Base-by-base conservation (phyloP, 345 rosid species). In the Punica granatum region DNA sequence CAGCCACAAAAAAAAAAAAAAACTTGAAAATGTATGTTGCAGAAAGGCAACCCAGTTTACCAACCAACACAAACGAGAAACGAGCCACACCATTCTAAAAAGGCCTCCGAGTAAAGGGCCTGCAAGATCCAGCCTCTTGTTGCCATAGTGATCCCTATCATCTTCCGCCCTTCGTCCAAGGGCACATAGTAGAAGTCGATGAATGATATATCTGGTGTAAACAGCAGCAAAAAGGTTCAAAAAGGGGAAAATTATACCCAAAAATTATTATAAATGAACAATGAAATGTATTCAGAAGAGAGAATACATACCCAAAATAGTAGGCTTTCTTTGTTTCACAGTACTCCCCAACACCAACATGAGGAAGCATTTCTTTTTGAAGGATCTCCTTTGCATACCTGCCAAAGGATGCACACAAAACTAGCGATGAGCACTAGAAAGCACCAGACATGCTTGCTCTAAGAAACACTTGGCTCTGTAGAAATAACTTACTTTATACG, bases 301-400 rank as follows among this genome's bases (percentile, higher is more conserved):
- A 49, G 26, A 35, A 62, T 59, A 79, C 84, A 31, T 77, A 91
- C 97, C 99, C 99, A 73, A 94, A 94, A 76, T 88, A 88, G 76
- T 94, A 94, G 66, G 99, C 99, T 81, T 94, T 94, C 82, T 86
- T 89, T 19, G 97, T 89, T 87, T 94, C 99, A 28, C 99, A 94
- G 78, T 72, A 85, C 60, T 94, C 96, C 72, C 86, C 95, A 70
- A 84, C 77, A 71, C 99, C 99, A 79, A 89, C 95, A 76, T 94
- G 99, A 75, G 97, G 99, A 75, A 94, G 95, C 97, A 91, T 94
- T 85, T 94, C 99, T 80, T 89, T 94, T 72, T 88, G 97, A 77
- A 94, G 97, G 72, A 94, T 91, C 80, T 94, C 99, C 71, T 77
- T 94, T 1, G 99, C 99, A 83, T 91, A 94, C 79, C 99, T 94